phyloP scores from a whole-genome alignment of 1,284 basidiomycete genomes.

The Coniferiporia sulphurascens region DNA sequence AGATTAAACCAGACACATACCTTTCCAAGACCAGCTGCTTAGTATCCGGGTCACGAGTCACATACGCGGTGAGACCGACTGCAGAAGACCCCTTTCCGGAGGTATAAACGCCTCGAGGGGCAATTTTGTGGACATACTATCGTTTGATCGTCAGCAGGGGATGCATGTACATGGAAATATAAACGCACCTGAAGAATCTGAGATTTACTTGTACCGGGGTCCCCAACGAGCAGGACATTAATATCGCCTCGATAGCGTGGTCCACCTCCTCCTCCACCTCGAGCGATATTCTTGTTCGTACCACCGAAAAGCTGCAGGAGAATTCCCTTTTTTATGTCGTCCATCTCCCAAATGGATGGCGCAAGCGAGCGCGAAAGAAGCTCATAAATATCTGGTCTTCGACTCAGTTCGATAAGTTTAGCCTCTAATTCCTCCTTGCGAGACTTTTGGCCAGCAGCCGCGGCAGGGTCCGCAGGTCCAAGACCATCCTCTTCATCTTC shows the following conservation, averaged over 20 bases:
- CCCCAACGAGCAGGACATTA: constrained; percentile 95
- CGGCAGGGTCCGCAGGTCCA: constrained; percentile 25
- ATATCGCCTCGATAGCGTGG: constrained; percentile 97
- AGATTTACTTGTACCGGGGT: constrained; percentile 96
- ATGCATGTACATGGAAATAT: neutral
- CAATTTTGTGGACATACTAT: constrained; percentile 98
- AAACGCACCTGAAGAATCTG: constrained; percentile 79
- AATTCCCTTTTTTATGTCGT: constrained; percentile 98
- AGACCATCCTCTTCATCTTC: constrained; percentile 40
- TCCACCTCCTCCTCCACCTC: constrained; percentile 92
- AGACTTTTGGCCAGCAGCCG: constrained; percentile 31
- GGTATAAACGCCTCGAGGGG: constrained; percentile 94
- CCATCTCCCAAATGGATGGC: constrained; percentile 96
- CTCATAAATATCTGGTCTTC: constrained; percentile 83
- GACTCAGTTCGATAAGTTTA: constrained; percentile 66
- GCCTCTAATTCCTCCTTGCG: constrained; percentile 55
- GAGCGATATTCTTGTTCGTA: constrained; percentile 92
- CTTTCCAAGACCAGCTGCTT: constrained; percentile 97
- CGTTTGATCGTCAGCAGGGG: neutral
- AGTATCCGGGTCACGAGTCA: constrained; percentile 95
- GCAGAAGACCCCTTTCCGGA: constrained; percentile 98
- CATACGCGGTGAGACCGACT: constrained; percentile 96
- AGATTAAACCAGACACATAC: constrained; percentile 34
- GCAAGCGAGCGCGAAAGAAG: constrained; percentile 83
- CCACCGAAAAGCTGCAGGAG: constrained; percentile 95